Evolutionary conservation across 2,329 filamentous ascomycete genomes (phyloP).

Genomic region (Microthyrium microscopicum): DNA sequence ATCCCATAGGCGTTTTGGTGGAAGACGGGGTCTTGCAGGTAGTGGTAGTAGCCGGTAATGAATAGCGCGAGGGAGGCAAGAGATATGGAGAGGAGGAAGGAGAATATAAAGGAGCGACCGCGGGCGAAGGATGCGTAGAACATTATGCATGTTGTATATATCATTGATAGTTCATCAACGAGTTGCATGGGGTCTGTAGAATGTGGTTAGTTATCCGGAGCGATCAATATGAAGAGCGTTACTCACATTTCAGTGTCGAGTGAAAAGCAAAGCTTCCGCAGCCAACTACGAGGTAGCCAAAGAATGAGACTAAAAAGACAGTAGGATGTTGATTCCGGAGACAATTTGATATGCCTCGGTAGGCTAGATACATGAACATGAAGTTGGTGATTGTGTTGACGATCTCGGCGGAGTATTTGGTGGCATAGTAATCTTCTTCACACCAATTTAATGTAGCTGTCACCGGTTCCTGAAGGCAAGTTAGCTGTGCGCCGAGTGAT

Average conservation of each 20-base stretch:
- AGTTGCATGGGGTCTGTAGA: slow-evolving; percentile 50
- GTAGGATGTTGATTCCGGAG: slow-evolving; percentile 52
- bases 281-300: slow-evolving; percentile 45
- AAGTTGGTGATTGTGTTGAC: slow-evolving; percentile 70
- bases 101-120: slow-evolving; percentile 35
- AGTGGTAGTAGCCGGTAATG: slow-evolving; percentile 69
- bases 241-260: slow-evolving; percentile 43
- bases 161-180: slow-evolving; percentile 55
- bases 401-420: slow-evolving; percentile 58
- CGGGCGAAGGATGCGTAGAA: slow-evolving; percentile 62
- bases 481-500: too few species aligned
- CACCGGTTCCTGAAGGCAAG: too few species aligned
- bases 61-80: slow-evolving; percentile 38
- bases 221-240: neutral
- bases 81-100: slow-evolving; percentile 37
- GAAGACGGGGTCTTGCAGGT: slow-evolving; percentile 66
- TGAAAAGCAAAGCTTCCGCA: slow-evolving; percentile 48
- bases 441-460: slow-evolving; percentile 66
- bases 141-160: slow-evolving; percentile 56
- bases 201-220: slow-evolving; percentile 9
- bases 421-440: slow-evolving; percentile 67
- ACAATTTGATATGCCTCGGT: slow-evolving; percentile 60
- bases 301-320: slow-evolving; percentile 54
- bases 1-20: slow-evolving; percentile 66
- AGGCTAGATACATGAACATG: slow-evolving; percentile 62